phyloP scores from a whole-genome alignment of 2,329 filamentous ascomycete species.

The Diaporthe helianthi region DNA sequence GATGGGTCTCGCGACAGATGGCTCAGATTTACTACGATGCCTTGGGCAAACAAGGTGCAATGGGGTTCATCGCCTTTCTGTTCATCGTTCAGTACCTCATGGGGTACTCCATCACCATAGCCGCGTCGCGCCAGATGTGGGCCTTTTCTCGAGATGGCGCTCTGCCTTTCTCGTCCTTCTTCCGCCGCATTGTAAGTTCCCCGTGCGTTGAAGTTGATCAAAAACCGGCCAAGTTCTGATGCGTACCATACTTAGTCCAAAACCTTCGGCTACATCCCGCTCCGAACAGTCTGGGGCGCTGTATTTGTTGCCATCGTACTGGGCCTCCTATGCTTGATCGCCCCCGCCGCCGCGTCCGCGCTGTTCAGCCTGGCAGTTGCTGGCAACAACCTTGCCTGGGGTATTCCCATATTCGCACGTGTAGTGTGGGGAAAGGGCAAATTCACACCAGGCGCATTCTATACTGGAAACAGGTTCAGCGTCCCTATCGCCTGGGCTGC shows the following conservation, averaged over 20 bases:
- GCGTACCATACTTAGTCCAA: slow-evolving; percentile 47
- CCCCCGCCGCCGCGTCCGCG: slow-evolving; percentile 60
- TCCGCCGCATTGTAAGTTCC: slow-evolving; percentile 54
- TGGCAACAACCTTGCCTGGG: slow-evolving; percentile 68
- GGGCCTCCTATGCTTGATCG: slow-evolving; percentile 65
- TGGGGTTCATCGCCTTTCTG: slow-evolving; percentile 64
- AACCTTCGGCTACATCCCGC: slow-evolving; percentile 62
- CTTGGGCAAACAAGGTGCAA: slow-evolving; percentile 63
- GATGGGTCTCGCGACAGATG: slow-evolving; percentile 36
- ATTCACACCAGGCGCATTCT: slow-evolving; percentile 65
- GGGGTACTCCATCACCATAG: slow-evolving; percentile 64
- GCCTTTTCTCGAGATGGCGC: slow-evolving; percentile 69
- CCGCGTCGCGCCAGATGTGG: slow-evolving; percentile 67
- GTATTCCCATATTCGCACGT: slow-evolving; percentile 63
- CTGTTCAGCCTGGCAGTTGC: slow-evolving; percentile 67
- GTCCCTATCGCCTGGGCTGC: slow-evolving; percentile 60
- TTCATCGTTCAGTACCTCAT: slow-evolving; percentile 70
- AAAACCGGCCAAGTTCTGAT: background rate
- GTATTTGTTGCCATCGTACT: slow-evolving; percentile 58
- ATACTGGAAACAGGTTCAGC: slow-evolving; percentile 60
- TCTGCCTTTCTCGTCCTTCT: slow-evolving; percentile 64
- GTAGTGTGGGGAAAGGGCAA: slow-evolving; percentile 64
- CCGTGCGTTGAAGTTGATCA: no score
- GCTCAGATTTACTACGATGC: slow-evolving; percentile 66
- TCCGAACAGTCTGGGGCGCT: slow-evolving; percentile 62